These are phyloP conservation scores for Canna indica DNA, from an alignment of 176 grass and related monocot species.

Conservation along the genomic window DNA sequence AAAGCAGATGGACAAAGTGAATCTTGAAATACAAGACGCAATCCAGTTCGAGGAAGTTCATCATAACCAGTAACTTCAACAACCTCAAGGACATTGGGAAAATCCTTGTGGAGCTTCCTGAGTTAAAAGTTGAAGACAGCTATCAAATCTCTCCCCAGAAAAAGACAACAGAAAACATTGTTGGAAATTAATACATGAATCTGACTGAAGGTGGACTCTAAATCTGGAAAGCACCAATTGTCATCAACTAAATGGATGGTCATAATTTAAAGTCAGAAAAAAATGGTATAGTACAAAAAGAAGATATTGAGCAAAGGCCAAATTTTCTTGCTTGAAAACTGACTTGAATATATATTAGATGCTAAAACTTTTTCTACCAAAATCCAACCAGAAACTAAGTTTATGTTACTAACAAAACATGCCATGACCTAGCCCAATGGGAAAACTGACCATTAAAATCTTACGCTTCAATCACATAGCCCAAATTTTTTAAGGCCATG, in stretches of 20 bases:
- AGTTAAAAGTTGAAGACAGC: constrained; percentile 14
- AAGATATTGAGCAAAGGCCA: too few species aligned
- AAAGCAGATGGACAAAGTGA: constrained; percentile 59
- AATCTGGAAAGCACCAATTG: background rate
- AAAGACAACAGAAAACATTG: background rate
- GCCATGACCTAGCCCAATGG: too few species aligned
- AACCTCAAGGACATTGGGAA: constrained; percentile 58
- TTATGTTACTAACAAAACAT: too few species aligned
- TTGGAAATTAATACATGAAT: background rate
- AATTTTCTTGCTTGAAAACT: too few species aligned
- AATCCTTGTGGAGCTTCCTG: constrained; percentile 86
- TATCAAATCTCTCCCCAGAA: constrained; percentile 13
- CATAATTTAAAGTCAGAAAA: background rate
- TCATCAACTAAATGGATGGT: background rate
- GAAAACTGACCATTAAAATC: too few species aligned
- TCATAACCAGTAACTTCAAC: constrained; percentile 46
- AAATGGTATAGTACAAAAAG: too few species aligned
- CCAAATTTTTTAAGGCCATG: too few species aligned
- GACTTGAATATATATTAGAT: too few species aligned
- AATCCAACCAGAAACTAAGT: too few species aligned
- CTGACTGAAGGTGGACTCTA: background rate
- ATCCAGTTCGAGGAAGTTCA: constrained; percentile 61
- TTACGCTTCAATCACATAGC: too few species aligned
- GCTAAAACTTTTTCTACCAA: too few species aligned
- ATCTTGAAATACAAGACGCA: constrained; percentile 75